Conservation (phyloP, 2,329 filamentous ascomycete species). For the Fusarium fracticaudum region DNA sequence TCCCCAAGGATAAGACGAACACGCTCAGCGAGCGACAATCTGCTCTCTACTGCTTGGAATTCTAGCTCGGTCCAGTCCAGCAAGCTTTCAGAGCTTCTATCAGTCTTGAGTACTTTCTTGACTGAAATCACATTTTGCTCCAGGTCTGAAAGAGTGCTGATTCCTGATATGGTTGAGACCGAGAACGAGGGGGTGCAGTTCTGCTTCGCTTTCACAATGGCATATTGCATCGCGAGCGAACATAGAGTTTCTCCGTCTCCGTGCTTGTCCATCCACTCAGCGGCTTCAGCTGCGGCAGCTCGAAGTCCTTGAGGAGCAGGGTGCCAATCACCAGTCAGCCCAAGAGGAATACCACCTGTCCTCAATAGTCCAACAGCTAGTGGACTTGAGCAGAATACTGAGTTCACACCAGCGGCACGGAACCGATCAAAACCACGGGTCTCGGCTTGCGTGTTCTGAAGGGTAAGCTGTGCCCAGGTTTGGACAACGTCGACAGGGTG, state of each 20-base stretch:
- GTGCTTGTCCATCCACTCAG: neutral
- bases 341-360: neutral
- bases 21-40: neutral
- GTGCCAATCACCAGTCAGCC: neutral
- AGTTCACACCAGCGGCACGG: neutral
- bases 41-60: neutral
- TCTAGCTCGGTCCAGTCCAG: neutral
- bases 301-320: neutral
- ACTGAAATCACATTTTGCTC: neutral
- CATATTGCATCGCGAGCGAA: neutral
- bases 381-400: neutral
- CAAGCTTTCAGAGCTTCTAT: rapidly evolving
- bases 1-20: neutral
- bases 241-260: neutral
- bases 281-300: neutral
- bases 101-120: neutral
- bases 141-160: neutral
- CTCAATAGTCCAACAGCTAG: neutral
- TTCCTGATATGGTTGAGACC: neutral
- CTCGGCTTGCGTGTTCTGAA: neutral
- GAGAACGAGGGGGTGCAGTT: neutral
- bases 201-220: neutral
- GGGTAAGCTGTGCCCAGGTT: conserved; percentile 10
- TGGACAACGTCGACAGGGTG: neutral
- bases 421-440: neutral